phyloP scores from a whole-genome alignment of 176 grass and related monocot genomes.

The Saccharum spontaneum region DNA sequence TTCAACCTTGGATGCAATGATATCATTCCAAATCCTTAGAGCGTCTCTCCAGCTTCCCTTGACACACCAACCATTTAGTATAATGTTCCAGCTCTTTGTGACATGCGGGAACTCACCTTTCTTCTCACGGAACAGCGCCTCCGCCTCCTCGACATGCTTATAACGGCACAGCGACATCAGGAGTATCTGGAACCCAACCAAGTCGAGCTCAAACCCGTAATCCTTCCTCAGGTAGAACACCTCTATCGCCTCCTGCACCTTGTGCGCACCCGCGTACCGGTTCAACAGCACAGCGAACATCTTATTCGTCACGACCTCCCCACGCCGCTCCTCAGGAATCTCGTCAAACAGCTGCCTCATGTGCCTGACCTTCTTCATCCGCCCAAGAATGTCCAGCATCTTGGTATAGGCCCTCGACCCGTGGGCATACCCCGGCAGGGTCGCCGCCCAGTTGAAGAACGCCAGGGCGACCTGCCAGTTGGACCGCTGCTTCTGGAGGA shows the following conservation, averaged over 20 bases:
- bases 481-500: constrained; percentile 57
- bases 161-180: constrained; percentile 69
- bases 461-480: constrained; percentile 55
- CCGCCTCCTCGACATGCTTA: constrained; percentile 79
- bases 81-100: constrained; percentile 82
- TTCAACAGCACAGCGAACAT: constrained; percentile 69
- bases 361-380: constrained; percentile 69
- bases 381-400: constrained; percentile 74
- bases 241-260: constrained; percentile 66
- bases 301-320: constrained; percentile 41
- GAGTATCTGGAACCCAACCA: constrained; percentile 68
- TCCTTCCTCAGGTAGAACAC: constrained; percentile 67
- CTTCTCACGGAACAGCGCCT: constrained; percentile 66
- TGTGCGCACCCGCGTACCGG: constrained; percentile 59
- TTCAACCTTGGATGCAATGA: constrained; percentile 55
- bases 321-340: constrained; percentile 29
- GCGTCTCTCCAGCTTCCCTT: constrained; percentile 59
- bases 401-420: constrained; percentile 45
- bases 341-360: constrained; percentile 63
- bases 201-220: constrained; percentile 59
- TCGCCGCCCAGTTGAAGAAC: constrained; percentile 59
- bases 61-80: constrained; percentile 83
- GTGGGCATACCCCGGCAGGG: constrained; percentile 34
- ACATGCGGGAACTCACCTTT: constrained; percentile 59
- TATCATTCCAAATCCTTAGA: constrained; percentile 72